Evolutionary conservation across 345 rosid species (phyloP).

Genomic region (Melastoma malabathricum): DNA sequence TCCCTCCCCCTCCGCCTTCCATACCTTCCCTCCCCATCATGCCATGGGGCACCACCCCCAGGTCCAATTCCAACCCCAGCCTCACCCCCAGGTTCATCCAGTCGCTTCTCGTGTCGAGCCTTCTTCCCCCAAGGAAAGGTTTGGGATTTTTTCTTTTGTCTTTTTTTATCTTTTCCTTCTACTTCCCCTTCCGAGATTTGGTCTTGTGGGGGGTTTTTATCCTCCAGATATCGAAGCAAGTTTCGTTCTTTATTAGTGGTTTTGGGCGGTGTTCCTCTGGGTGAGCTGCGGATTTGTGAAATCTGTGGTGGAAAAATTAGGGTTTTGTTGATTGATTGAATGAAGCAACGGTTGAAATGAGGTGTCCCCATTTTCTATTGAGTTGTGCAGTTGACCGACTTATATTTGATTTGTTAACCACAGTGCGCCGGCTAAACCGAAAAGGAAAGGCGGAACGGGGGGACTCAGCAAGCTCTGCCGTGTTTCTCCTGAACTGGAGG

Average conservation of each 20-base stretch:
- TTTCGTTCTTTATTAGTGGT: no score
- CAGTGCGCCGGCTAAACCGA: conserved; percentile 13
- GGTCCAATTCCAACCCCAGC: not conserved
- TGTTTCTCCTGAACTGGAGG: conserved; percentile 22
- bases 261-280: no score
- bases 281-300: no score
- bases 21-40: conserved; percentile 6
- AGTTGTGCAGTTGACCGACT: not conserved
- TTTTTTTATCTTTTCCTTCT: not conserved
- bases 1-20: conserved; percentile 11
- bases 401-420: not conserved
- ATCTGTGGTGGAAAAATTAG: not conserved
- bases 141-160: not conserved
- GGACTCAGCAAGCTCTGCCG: conserved; percentile 25
- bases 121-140: conserved; percentile 8
- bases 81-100: conserved; percentile 2
- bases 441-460: conserved; percentile 22
- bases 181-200: not conserved
- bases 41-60: conserved; percentile 1
- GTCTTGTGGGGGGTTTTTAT: not conserved
- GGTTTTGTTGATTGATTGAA: not conserved
- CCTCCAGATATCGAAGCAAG: not conserved
- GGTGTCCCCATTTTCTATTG: not conserved
- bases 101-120: conserved; percentile 3
- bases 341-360: not conserved